Percentiles rank a stretch among this genome's conserved stretches.
These are phyloP conservation scores for Penicillium chermesinum DNA, from an alignment of 495 filamentous ascomycete species.

Conservation along the genomic window DNA sequence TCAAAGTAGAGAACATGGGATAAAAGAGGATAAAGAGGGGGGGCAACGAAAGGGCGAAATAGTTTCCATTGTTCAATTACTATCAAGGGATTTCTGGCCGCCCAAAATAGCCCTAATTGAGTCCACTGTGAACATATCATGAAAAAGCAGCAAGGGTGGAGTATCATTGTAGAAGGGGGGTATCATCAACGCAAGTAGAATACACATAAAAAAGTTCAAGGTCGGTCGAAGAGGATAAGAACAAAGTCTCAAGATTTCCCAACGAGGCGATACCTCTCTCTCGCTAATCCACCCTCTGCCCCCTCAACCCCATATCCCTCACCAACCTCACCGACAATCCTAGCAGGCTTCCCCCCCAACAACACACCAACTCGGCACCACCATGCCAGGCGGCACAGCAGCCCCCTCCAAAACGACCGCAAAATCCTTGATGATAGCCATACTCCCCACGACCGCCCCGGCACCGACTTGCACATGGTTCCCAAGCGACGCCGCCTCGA, in stretches of 20 bases:
- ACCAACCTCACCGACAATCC: conserved; percentile 79
- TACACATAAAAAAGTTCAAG: conserved; percentile 6
- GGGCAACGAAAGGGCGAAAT: no score
- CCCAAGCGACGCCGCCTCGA: conserved; percentile 74
- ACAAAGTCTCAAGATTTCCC: conserved; percentile 23
- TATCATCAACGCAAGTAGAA: conserved; percentile 22
- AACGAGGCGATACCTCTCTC: conserved; percentile 44
- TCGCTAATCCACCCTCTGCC: conserved; percentile 42
- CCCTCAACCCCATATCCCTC: conserved; percentile 66
- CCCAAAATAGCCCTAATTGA: no score
- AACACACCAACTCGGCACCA: conserved; percentile 82
- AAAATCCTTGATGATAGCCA: conserved; percentile 87
- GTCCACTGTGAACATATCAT: no score
- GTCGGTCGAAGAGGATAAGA: background rate
- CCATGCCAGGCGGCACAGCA: conserved; percentile 80
- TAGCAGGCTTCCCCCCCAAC: conserved; percentile 76
- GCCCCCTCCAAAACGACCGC: conserved; percentile 76
- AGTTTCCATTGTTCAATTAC: no score
- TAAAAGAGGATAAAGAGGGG: no score
- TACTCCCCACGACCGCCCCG: conserved; percentile 68
- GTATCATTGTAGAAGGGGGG: no score
- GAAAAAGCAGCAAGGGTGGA: no score
- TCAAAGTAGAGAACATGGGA: conserved; percentile 32
- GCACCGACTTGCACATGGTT: conserved; percentile 78
- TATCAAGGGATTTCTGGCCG: no score